phyloP scores from a whole-genome alignment of 2,329 filamentous ascomycete species.

The Verticillium klebahnii region DNA sequence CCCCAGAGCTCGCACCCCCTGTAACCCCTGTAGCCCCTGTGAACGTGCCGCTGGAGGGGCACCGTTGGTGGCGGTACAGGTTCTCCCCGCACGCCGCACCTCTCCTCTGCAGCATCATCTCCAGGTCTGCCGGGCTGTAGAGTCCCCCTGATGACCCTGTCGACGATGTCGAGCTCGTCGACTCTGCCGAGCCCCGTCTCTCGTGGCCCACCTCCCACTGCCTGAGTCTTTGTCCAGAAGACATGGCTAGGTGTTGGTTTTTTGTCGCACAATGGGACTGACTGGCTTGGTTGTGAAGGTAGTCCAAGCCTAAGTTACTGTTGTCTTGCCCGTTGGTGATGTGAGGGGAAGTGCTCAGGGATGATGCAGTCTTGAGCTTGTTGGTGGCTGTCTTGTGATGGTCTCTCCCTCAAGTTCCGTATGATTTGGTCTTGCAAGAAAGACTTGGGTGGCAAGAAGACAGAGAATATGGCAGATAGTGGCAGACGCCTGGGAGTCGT shows the following conservation, averaged over 20 bases:
- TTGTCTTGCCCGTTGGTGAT: background rate
- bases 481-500: background rate
- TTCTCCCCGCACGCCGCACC: constrained; percentile 1
- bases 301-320: background rate
- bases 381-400: too few relatives aligned
- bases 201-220: background rate
- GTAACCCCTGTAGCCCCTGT: background rate
- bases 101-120: background rate
- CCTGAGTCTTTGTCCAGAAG: background rate
- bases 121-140: background rate
- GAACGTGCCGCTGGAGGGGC: background rate
- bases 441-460: too few relatives aligned
- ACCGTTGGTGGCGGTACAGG: background rate
- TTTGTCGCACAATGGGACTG: background rate
- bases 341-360: background rate
- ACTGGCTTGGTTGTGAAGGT: background rate
- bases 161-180: background rate
- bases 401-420: too few relatives aligned
- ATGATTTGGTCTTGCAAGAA: too few relatives aligned
- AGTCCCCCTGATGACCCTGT: background rate
- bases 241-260: background rate
- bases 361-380: too few relatives aligned
- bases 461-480: background rate
- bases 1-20: background rate
- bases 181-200: background rate